Evolutionary conservation across 2,329 filamentous ascomycete genomes (phyloP), one percentile per base, ranked within the genome.

Genomic region (Lachnellula occidentalis): DNA sequence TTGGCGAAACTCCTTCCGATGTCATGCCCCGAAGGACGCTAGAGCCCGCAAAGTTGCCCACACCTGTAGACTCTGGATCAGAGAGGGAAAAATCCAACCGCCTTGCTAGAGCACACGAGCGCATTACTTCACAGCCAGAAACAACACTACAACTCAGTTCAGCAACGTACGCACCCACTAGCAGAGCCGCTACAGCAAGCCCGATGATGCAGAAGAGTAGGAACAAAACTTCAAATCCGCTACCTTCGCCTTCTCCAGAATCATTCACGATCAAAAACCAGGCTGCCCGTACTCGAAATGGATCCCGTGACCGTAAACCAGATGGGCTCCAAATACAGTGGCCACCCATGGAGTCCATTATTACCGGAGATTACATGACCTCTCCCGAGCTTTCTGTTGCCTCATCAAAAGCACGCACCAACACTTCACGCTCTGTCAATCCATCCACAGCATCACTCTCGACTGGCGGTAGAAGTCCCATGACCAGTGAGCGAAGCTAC

Each of bases 251-350:
- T 34, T 81, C 78, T 8, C 82, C 79, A 21, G 86, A 82, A 48
- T 80, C 80, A 52, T 84, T 89, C 56, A 78, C 80, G 1, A 75
- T 76, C 9, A 70, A 85, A 48, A 83, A 86, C 71, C 80, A 85
- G 51, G 75, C 82, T 45, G 77, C 78, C 19, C 75, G 75, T 42
- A 80, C 78, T 31, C 80, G 86, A 27, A 88, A 87, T 59, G 84
- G 86, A 12, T 90, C 90, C 7, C 82, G 87, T 15, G 87, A 87
- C 63, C 83, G 90, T 21, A 95, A 92, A 58, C 90, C 90, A 2
- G 80, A 84, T 51, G 88, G 87, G 0, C 68, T 96, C 22, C 82
- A 86, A 48, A 78, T 91, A 24, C 79, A 84, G 41, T 75, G 77
- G 66, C 71, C 75, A 42, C 74, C 81, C 2, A 70, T 82, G 47